Evolutionary conservation across 257 asterid genomes (phyloP).

Genomic region (Cruciata laevipes): DNA sequence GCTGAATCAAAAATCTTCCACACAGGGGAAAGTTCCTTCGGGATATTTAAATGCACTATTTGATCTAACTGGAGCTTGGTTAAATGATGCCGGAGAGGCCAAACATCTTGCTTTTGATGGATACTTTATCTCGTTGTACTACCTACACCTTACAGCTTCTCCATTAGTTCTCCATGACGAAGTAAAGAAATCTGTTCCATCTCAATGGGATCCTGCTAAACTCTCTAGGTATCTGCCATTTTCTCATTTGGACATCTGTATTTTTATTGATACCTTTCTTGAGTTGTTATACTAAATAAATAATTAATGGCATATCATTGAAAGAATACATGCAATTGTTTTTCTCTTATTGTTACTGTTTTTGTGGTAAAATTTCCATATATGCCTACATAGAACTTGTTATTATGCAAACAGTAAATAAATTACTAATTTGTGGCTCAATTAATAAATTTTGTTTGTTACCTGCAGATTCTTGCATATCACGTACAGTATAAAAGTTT

Average conservation of each 20-base stretch:
- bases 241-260: neutral
- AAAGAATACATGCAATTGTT: neutral
- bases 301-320: neutral
- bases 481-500: neutral
- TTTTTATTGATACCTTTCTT: neutral
- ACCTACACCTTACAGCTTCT: constrained; percentile 80
- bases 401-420: neutral
- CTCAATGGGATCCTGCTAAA: constrained; percentile 87
- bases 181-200: constrained; percentile 90
- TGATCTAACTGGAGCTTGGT: constrained; percentile 90
- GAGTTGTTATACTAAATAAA: neutral
- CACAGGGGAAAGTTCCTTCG: constrained; percentile 92
- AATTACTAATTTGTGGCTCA: neutral
- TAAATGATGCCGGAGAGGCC: constrained; percentile 83
- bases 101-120: constrained; percentile 87
- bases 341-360: neutral
- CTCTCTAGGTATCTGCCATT: constrained; percentile 55
- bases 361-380: neutral
- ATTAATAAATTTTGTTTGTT: neutral
- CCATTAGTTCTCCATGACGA: constrained; percentile 76
- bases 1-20: constrained; percentile 80
- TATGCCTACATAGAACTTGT: neutral
- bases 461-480: neutral
- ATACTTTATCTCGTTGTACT: constrained; percentile 78
- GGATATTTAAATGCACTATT: constrained; percentile 83